These are phyloP conservation scores for Hippophae tibetana DNA, from an alignment of 306 rosid species.

Conservation along the genomic window DNA sequence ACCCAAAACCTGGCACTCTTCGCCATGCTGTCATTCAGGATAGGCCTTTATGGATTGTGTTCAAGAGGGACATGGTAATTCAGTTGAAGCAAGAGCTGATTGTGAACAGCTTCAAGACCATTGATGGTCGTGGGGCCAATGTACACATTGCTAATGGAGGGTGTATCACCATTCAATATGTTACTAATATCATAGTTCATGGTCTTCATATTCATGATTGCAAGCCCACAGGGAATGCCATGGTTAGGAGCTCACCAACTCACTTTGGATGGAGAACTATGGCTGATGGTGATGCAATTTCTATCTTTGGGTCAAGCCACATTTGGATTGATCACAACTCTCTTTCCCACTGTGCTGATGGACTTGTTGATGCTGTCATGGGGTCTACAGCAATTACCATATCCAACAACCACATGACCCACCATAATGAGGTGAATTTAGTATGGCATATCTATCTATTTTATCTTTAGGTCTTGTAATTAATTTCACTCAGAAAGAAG, in stretches of 20 bases:
- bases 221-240: slow-evolving; percentile 86
- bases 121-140: slow-evolving; percentile 84
- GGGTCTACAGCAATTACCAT: slow-evolving; percentile 92
- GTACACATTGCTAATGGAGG: slow-evolving; percentile 94
- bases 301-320: slow-evolving; percentile 92
- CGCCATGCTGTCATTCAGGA: slow-evolving; percentile 90
- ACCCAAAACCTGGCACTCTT: slow-evolving; percentile 81
- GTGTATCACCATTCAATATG: slow-evolving; percentile 78
- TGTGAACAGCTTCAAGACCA: slow-evolving; percentile 92
- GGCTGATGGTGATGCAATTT: slow-evolving; percentile 91
- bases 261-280: slow-evolving; percentile 97
- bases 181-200: slow-evolving; percentile 76
- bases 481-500: slow-evolving; percentile 2
- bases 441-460: too few relatives aligned
- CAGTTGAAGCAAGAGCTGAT: slow-evolving; percentile 83
- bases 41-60: slow-evolving; percentile 87
- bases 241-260: slow-evolving; percentile 89
- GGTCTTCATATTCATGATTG: slow-evolving; percentile 93
- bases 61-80: slow-evolving; percentile 94
- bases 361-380: slow-evolving; percentile 94
- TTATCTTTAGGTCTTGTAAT: neutral
- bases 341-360: slow-evolving; percentile 89
- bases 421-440: slow-evolving; percentile 82
- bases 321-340: slow-evolving; percentile 96
- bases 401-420: slow-evolving; percentile 94